Conservation (phyloP, 352 stramenopile species). For the Saprolegnia diclina region DNA sequence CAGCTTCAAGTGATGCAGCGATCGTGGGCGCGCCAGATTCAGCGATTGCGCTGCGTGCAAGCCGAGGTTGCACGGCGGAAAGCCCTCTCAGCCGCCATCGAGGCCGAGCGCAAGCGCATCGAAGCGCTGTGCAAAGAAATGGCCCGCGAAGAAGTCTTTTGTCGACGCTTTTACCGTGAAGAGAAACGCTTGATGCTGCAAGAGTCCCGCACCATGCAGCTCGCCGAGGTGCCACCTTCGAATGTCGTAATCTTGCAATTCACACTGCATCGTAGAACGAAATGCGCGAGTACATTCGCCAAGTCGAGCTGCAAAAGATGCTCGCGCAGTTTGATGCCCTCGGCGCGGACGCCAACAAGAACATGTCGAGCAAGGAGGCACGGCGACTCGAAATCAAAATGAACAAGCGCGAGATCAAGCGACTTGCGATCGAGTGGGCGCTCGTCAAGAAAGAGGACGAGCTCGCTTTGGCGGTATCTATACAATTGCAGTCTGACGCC, state of each 20-base stretch:
- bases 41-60: constrained; percentile 43
- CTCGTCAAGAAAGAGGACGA: constrained; percentile 63
- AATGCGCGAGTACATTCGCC: constrained; percentile 60
- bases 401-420: constrained; percentile 73
- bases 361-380: constrained; percentile 51
- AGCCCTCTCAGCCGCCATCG: constrained; percentile 41
- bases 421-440: constrained; percentile 60
- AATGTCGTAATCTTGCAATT: neutral
- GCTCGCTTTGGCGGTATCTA: constrained; percentile 32
- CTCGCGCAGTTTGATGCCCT: constrained; percentile 71
- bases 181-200: constrained; percentile 51
- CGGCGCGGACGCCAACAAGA: constrained; percentile 48
- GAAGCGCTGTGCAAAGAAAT: constrained; percentile 55
- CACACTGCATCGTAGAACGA: constrained; percentile 46
- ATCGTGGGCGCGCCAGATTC: constrained; percentile 43
- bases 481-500: neutral
- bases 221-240: constrained; percentile 12
- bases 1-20: constrained; percentile 34
- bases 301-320: constrained; percentile 60
- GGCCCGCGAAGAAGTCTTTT: constrained; percentile 50
- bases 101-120: constrained; percentile 43
- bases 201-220: constrained; percentile 58
- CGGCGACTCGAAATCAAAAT: constrained; percentile 71
- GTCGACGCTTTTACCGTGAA: constrained; percentile 62
- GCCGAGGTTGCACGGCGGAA: constrained; percentile 48